Evolutionary conservation across 1,284 basidiomycete genomes (phyloP).

Genomic region (Trametes versicolor): DNA sequence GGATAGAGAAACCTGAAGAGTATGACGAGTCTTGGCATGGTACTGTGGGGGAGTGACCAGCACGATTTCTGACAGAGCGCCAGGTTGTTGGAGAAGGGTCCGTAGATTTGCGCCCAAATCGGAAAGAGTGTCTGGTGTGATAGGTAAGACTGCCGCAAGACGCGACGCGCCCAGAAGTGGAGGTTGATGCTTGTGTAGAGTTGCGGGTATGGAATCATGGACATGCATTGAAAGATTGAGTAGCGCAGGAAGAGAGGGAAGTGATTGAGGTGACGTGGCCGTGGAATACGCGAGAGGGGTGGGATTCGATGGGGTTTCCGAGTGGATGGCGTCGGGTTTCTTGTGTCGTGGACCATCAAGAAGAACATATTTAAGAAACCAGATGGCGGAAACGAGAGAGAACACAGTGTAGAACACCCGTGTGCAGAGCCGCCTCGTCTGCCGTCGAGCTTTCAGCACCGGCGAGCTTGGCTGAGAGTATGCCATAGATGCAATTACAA

Average conservation of each 20-base stretch:
- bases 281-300: no score
- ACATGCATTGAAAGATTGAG: not conserved
- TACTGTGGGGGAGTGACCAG: conserved; percentile 57
- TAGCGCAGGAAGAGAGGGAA: not conserved
- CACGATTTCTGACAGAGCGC: conserved; percentile 54
- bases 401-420: conserved; percentile 25
- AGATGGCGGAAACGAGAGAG: conserved; percentile 14
- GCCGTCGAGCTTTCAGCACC: conserved; percentile 31
- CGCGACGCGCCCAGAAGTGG: conserved; percentile 29
- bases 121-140: conserved; percentile 49
- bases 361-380: conserved; percentile 21
- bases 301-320: not conserved
- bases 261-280: not conserved
- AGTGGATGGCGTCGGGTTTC: not conserved
- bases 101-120: conserved; percentile 47
- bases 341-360: not conserved
- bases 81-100: conserved; percentile 48
- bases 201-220: not conserved
- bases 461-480: conserved; percentile 35
- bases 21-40: conserved; percentile 46
- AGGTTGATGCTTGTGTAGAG: not conserved
- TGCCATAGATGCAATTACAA: not conserved
- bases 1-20: conserved; percentile 48
- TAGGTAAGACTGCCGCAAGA: conserved; percentile 60
- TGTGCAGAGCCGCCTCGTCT: conserved; percentile 25